Evolutionary conservation across 257 asterid species (phyloP).

Genomic region (Plectranthus barbatus): DNA sequence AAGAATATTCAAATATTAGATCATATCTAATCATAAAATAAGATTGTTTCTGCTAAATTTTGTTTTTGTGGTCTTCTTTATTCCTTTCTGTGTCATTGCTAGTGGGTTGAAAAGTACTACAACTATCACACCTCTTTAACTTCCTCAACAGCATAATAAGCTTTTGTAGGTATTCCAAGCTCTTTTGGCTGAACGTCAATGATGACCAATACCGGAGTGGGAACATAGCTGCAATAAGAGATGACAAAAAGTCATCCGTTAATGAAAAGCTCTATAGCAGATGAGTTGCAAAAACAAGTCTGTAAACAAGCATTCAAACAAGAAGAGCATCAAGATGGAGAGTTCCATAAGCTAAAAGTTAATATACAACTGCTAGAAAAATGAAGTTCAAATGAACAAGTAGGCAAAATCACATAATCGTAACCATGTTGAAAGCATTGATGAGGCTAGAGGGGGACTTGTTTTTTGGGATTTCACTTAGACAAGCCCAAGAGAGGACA

Average conservation of each 20-base stretch:
- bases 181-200: constrained; percentile 90
- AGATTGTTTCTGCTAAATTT: background rate
- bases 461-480: background rate
- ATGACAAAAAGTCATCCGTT: background rate
- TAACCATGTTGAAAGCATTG: background rate
- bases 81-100: no score
- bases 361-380: background rate
- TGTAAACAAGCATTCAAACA: background rate
- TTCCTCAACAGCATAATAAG: constrained; percentile 94
- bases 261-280: background rate
- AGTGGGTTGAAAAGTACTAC: no score
- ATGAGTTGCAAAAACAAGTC: background rate
- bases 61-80: background rate
- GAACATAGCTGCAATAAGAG: constrained; percentile 62
- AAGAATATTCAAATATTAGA: constrained; percentile 22
- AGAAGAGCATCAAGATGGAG: background rate
- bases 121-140: constrained; percentile 78
- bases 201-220: constrained; percentile 82
- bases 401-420: background rate
- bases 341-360: background rate
- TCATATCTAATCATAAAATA: constrained; percentile 1
- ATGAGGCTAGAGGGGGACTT: background rate
- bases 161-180: constrained; percentile 90
- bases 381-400: background rate
- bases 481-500: background rate